Base-by-base conservation (phyloP, 2,329 filamentous ascomycete species). In the Teratosphaeria destructans region DNA sequence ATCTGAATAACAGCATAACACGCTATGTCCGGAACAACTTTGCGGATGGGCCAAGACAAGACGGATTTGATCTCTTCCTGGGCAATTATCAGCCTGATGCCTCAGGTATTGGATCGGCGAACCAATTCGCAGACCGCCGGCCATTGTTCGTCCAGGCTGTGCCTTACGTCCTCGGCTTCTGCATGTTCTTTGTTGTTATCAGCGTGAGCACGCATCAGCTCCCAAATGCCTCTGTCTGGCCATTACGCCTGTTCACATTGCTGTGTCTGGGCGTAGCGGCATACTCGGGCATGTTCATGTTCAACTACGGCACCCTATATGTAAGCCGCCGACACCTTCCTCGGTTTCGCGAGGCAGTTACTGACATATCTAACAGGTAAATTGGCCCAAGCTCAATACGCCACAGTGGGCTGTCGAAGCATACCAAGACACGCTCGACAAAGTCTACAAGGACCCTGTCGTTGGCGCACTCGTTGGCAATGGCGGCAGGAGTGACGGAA, bases 361-460 rank as follows among this genome's bases (percentile, higher is more conserved):
- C 52, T 71, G 57, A 68, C 69, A 34, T 27, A 52, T 7, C 55
- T 54, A 57, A 53, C 62, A 96, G 91, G 92, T 96, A 66, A 97
- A 96, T 76, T 99, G 95, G 94, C 94, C 94, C 10, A 96, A 95
- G 72, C 83, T 99, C 55, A 95, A 95, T 73, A 92, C 91, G 11
- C 86, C 90, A 16, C 85, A 89, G 2, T 95, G 88, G 75, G 92
- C 90, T 2, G 82, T 85, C 6, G 94, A 99, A 69, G 90, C 90
- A 47, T 95, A 92, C 74, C 86, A 90, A 68, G 91, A 96, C 67
- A 89, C 93, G 57, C 84, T 96, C 65, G 81, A 82, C 66, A 89
- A 90, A 71, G 91, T 92, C 12, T 82, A 86, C 64, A 91, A 94
- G 71, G 90, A 95, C 71, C 83, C 85, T 61, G 73, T 99, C 19